Base-by-base conservation (phyloP, 192 early-diverging fungal species). In the Hyaloraphidium curvatum region DNA sequence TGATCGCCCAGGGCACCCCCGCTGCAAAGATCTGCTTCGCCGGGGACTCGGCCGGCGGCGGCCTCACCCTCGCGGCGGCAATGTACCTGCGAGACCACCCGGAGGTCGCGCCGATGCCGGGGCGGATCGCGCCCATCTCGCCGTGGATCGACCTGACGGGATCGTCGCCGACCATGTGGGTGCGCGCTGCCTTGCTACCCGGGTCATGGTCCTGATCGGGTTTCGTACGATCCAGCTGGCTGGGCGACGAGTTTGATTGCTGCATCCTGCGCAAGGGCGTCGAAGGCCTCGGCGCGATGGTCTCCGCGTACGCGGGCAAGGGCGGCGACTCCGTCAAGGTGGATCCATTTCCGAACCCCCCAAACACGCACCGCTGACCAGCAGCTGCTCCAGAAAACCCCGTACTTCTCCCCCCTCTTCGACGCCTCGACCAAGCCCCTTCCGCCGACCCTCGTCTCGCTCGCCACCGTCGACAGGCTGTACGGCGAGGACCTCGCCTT, bases 401-500 rank as follows among this genome's bases (percentile, higher is more conserved):
- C 33, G n/a, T n/a, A 11, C 33, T 7, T 37, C 7, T 37, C 33
- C 9, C 33, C 33, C n/a, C 33, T 37, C 33, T 37, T 37, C 33
- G 33, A 37, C 33, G 33, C n/a, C n/a, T 19, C 43, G 43, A 25
- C 14, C 23, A 11, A 25, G 14, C 5, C 5, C 14, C 23, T 48
- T 7, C 43, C 43, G 11, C 43, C 43, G 4, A 22, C 17, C 19
- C 14, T 48, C 14, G 43, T 25, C 14, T 48, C 43, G 14, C 23
- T 48, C 14, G 43, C 43, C 7, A 48, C 43, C 4, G 43, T 48
- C 7, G 43, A 48, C 23, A 48, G 43, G 43, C 19, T 48, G 43
- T 48, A 22, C 4, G 43, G 43, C 17, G 43, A 48, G 23, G 43
- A 48, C 43, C 11, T 48, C 43, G 43, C 23, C 4, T 48, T 11